These are phyloP conservation scores for Cadophora malorum DNA, from an alignment of 2,329 filamentous ascomycete genomes.

Conservation along the genomic window DNA sequence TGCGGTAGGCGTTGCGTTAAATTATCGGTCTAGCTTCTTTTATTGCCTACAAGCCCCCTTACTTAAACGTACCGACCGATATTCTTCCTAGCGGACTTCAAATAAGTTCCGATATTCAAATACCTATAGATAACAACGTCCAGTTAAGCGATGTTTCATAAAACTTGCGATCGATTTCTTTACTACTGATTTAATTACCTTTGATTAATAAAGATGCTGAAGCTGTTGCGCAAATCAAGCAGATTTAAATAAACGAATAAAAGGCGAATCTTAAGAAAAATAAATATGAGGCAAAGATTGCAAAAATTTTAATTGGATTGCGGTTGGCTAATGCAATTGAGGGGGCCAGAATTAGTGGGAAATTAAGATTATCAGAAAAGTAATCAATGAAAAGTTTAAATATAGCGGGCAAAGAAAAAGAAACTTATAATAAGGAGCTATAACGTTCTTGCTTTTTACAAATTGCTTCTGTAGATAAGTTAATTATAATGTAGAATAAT, in stretches of 20 bases:
- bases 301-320: neutral
- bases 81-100: neutral
- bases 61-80: neutral
- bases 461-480: neutral
- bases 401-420: neutral
- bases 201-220: too few species aligned
- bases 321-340: neutral
- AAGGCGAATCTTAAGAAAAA: too few species aligned
- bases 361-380: neutral
- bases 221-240: too few species aligned
- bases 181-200: neutral
- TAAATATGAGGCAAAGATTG: neutral
- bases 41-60: neutral
- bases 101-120: too few species aligned
- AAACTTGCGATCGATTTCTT: neutral
- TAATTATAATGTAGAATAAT: too few species aligned
- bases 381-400: neutral
- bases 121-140: neutral
- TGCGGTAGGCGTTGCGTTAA: too few species aligned
- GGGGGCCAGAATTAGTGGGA: neutral
- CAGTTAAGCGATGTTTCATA: neutral
- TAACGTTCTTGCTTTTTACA: neutral
- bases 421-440: neutral
- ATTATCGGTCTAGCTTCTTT: neutral
- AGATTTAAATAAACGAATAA: too few species aligned